Percentiles rank a stretch among this genome's conserved stretches.
These are phyloP conservation scores for Podaxis mareebaensis DNA, from an alignment of 768 basidiomycete species.

Conservation along the genomic window DNA sequence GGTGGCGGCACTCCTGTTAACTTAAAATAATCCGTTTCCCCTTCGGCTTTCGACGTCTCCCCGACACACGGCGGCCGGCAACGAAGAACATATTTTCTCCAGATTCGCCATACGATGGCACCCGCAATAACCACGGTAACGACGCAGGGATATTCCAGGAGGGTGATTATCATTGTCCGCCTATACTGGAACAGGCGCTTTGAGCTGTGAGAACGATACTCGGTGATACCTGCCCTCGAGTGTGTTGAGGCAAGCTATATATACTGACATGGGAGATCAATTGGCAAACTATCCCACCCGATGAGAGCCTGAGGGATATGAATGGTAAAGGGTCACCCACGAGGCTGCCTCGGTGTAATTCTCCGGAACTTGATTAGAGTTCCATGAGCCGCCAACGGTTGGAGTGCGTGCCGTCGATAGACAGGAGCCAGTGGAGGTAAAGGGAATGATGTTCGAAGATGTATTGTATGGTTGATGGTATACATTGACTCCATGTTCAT, in stretches of 20 bases:
- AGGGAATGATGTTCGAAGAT: too few species aligned
- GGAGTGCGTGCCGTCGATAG: too few species aligned
- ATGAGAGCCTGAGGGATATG: neutral
- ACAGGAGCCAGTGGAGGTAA: too few species aligned
- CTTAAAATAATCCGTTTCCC: conserved; percentile 35
- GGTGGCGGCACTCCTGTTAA: conserved; percentile 47
- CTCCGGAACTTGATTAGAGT: too few species aligned
- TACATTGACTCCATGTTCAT: neutral
- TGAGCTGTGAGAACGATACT: neutral
- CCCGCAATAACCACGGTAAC: neutral
- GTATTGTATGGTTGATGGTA: too few species aligned
- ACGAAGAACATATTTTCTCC: neutral
- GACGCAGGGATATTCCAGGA: neutral
- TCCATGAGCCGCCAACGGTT: too few species aligned
- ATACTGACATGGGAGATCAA: neutral
- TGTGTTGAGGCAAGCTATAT: neutral
- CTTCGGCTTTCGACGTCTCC: neutral
- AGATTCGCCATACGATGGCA: neutral
- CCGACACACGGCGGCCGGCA: neutral
- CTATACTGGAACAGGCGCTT: neutral
- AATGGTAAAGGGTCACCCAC: too few species aligned
- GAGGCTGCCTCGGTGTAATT: too few species aligned
- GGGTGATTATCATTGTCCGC: neutral
- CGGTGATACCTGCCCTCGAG: neutral
- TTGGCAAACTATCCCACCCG: neutral